Evolutionary conservation across 805 yeast genomes (phyloP), one percentile per base, ranked within the genome.

Genomic region (Candida yuanshanica): DNA sequence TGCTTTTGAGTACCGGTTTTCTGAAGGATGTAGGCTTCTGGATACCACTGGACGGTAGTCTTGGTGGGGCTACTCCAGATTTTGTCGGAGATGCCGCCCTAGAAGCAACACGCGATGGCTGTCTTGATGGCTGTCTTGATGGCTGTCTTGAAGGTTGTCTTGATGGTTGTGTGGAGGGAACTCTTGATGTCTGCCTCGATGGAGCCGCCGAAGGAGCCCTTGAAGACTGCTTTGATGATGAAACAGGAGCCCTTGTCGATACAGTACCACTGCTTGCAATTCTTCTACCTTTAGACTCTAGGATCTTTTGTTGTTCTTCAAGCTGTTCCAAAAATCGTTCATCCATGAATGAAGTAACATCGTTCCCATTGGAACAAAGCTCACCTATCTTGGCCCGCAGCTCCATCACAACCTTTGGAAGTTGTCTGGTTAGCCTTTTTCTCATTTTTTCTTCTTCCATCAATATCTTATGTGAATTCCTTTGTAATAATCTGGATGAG

Each of bases 381-480:
- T 63, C 64, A 4, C 51, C 44, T 5, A 86, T 51, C 37, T 72
- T 73, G 1, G 46, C 33, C 45, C 72, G 74, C 36, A 91, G 60
- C 1, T 68, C 74, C 4, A 65, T 60, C 9, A 86, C 62, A 0
- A 83, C 68, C 27, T 68, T 66, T 0, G 98, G 98, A 49, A 86
- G 65, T 49, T 75, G 74, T 53, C 78, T 77, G n/a, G 75, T 63
- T 7, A 90, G 68, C 40, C 74, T 73, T 50, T 82, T 82, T 41
- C 97, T 67, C 31, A 79, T 67, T 53, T 73, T 81, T 56, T 89
- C 96, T 57, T 91, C 99, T 43, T 82, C 75, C 43, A 84, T 68
- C 44, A 91, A 65, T 20, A 90, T 81, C 45, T 80, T 81, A 48
- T 91, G 90, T 2, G 89, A 82, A 51, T 83, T 81, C 53, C 85